phyloP scores from a whole-genome alignment of 2,329 filamentous ascomycete genomes.

The Claviceps paspali region DNA sequence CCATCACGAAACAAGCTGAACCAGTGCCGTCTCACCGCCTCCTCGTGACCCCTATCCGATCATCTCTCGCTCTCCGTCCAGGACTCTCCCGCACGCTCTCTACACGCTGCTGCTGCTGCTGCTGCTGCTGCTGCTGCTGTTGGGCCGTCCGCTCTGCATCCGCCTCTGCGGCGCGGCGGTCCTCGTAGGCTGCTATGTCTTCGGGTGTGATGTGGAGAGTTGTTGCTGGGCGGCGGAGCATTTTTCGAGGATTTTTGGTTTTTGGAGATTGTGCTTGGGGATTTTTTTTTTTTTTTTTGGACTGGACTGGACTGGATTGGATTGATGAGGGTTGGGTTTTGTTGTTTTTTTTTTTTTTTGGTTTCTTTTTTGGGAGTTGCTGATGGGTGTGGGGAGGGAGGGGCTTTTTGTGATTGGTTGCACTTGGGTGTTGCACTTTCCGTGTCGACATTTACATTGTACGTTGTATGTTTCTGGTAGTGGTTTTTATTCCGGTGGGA shows the following conservation, averaged over 20 bases:
- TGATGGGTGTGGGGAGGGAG: too few relatives aligned
- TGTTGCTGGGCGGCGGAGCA: constrained; percentile 55
- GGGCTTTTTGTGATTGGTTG: too few relatives aligned
- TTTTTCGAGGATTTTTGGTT: constrained; percentile 16
- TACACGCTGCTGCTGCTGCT: constrained; percentile 9
- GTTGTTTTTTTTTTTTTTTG: too few relatives aligned
- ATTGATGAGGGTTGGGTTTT: too few relatives aligned
- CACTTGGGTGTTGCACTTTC: too few relatives aligned
- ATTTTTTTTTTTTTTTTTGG: constrained; percentile 1
- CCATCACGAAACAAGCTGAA: neutral
- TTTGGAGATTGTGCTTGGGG: too few relatives aligned
- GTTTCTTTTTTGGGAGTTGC: too few relatives aligned
- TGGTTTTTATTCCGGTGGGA: too few relatives aligned
- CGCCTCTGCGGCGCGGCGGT: constrained; percentile 33
- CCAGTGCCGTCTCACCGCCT: constrained; percentile 3
- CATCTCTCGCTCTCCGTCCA: constrained; percentile 18
- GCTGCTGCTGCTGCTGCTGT: neutral
- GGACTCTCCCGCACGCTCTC: constrained; percentile 6
- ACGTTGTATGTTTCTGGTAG: too few relatives aligned
- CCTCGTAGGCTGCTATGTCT: constrained; percentile 57
- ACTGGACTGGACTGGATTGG: neutral
- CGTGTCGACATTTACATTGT: too few relatives aligned
- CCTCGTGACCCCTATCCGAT: constrained; percentile 22
- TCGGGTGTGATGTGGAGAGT: constrained; percentile 52
- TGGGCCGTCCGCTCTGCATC: too few relatives aligned